Conservation (phyloP, 2,329 filamentous ascomycete genomes). For the Fusarium palustre region DNA sequence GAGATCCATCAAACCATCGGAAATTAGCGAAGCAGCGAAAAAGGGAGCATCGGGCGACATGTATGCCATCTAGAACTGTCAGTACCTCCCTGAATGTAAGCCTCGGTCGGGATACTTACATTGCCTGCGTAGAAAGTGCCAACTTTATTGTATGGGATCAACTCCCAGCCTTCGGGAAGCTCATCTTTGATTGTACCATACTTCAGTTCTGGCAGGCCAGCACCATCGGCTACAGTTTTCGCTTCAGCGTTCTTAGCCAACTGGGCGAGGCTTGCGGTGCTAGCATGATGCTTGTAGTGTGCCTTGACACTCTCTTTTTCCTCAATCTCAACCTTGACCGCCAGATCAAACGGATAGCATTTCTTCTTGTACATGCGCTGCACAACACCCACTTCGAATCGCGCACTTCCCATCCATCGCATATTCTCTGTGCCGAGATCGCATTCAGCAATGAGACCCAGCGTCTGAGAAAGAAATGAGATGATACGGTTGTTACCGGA, state of each 20-base stretch:
- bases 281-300: slow-evolving; percentile 71
- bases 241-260: slow-evolving; percentile 46
- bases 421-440: slow-evolving; percentile 92
- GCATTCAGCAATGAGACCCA: slow-evolving; percentile 89
- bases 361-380: slow-evolving; percentile 79
- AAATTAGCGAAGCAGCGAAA: slow-evolving; percentile 84
- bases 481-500: slow-evolving; percentile 80
- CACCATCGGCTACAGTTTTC: slow-evolving; percentile 46
- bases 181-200: slow-evolving; percentile 85
- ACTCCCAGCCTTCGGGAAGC: slow-evolving; percentile 81
- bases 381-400: slow-evolving; percentile 89
- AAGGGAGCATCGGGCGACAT: slow-evolving; percentile 91
- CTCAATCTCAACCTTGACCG: slow-evolving; percentile 83
- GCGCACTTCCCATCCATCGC: slow-evolving; percentile 88
- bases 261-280: slow-evolving; percentile 45
- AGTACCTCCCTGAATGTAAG: slow-evolving; percentile 9
- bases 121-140: slow-evolving; percentile 97
- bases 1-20: slow-evolving; percentile 88
- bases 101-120: slow-evolving; percentile 57
- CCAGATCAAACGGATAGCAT: slow-evolving; percentile 89
- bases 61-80: slow-evolving; percentile 76
- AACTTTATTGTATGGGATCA: slow-evolving; percentile 78
- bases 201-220: slow-evolving; percentile 76
- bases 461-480: slow-evolving; percentile 90
- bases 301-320: slow-evolving; percentile 80